Base-by-base conservation (phyloP, 768 basidiomycete species). In the Strobilomyces dryophilus region DNA sequence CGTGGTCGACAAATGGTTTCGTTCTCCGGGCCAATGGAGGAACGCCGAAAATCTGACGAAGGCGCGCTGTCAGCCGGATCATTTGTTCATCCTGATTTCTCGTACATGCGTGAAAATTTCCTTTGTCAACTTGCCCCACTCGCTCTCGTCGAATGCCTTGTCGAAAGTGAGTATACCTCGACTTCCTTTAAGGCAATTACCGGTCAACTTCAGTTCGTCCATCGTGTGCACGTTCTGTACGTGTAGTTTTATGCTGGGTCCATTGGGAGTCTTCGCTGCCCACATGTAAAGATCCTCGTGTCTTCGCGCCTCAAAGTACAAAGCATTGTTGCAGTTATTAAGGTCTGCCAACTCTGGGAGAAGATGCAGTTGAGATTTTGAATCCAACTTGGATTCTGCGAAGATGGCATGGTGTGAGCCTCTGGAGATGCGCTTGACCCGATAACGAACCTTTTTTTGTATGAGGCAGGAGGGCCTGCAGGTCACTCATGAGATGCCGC, bases 181-280 rank as follows among this genome's bases (percentile, higher is more conserved):
- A 64, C 90, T 91, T 17, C 97, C 97, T 72, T 95, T 97, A 60
- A 99, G 72, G 71, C 97, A 99, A 70, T 99, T 98, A 31, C 97
- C 97, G 8, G 94, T 95, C 95, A 99, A 90, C 76, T 98, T 98
- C 59, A 99, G 78, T 71, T 99, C 97, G 73, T 98, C 97, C 97
- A 98, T 98, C 40, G 97, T 99, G 70, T 99, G 97, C 50, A 95
- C 79, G 66, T 98, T 99, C 73, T 97, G 95, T 15, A 98, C 95
- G 66, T 98, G 97, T 77, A 98, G 80, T 71, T 98, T 98, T 66
- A 95, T 84, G 65, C 90, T 95, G 14, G 97, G 97, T 10, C 97
- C 97, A 64, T 99, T 99, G 20, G 97, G 97, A 34, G 94, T 91
- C 70, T 98, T 95, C 12, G 90, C 85, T 31, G 93, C 88, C 97